phyloP scores from a whole-genome alignment of 2,329 filamentous ascomycete species.

The Neonectria neomacrospora region DNA sequence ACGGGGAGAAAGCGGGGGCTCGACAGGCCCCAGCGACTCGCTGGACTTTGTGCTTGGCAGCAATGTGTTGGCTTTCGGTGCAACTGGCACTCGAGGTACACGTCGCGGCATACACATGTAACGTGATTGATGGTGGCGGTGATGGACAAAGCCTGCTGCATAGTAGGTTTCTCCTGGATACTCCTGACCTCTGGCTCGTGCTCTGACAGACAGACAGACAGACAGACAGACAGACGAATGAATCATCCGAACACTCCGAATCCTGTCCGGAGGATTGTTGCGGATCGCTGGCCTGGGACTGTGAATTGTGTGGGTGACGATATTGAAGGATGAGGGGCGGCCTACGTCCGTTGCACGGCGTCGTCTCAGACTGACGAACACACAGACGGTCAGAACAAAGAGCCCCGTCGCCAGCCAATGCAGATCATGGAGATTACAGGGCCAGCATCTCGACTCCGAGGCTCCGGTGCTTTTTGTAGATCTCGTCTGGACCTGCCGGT shows the following conservation, averaged over 20 bases:
- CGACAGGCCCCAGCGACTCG: neutral
- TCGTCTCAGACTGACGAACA: slow-evolving; percentile 28
- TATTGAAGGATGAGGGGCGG: slow-evolving; percentile 11
- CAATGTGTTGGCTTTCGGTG: slow-evolving; percentile 20
- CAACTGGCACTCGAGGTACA: slow-evolving; percentile 11
- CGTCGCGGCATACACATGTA: slow-evolving; percentile 4
- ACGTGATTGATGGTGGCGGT: neutral
- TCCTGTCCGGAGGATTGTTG: slow-evolving; percentile 1
- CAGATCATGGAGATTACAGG: slow-evolving; percentile 43
- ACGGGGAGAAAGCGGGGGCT: neutral
- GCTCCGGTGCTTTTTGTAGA: slow-evolving; percentile 7
- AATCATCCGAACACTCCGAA: neutral
- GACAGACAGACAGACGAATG: neutral
- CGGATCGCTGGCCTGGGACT: neutral
- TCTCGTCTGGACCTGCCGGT: slow-evolving; percentile 13
- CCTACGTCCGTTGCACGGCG: slow-evolving; percentile 17
- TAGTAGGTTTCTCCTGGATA: neutral
- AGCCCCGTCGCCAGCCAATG: slow-evolving; percentile 9
- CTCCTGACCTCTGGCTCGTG: slow-evolving; percentile 1
- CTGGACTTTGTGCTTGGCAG: slow-evolving; percentile 10
- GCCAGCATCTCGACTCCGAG: slow-evolving; percentile 19
- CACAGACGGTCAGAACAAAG: slow-evolving; percentile 18
- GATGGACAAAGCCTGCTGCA: neutral
- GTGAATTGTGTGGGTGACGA: neutral
- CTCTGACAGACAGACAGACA: neutral